Percentiles rank a stretch among this genome's conserved stretches.
phyloP scores from a whole-genome alignment of 345 rosid genomes.

The Combretum micranthum region DNA sequence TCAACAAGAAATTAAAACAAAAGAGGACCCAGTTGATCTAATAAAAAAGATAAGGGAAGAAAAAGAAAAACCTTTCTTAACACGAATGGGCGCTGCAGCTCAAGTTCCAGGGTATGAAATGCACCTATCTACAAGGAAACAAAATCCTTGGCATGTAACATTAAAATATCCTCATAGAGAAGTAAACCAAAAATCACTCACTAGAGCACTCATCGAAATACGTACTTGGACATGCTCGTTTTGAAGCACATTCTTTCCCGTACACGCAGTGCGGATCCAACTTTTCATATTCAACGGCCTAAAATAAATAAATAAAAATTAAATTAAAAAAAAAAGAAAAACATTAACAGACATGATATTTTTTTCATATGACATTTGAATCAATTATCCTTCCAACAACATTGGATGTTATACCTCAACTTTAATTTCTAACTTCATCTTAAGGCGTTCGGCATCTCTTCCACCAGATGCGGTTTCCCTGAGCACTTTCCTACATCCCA shows the following conservation, averaged over 20 bases:
- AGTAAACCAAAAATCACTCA: conserved; percentile 2
- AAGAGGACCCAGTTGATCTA: no score
- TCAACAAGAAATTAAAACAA: no score
- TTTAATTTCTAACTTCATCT: conserved; percentile 71
- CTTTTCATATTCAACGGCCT: conserved; percentile 90
- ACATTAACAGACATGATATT: no score
- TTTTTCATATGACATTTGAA: no score
- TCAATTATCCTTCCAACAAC: neutral
- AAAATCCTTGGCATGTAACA: neutral
- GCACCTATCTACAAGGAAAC: conserved; percentile 68
- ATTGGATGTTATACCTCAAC: conserved; percentile 95
- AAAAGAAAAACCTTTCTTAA: conserved; percentile 61
- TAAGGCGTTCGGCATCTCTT: conserved; percentile 80
- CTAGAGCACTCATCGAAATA: neutral
- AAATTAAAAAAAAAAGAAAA: neutral
- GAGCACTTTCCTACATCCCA: conserved; percentile 53
- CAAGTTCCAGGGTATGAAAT: conserved; percentile 82
- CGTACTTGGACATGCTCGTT: conserved; percentile 80
- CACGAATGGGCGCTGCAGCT: conserved; percentile 77
- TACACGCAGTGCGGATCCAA: conserved; percentile 62
- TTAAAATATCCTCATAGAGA: neutral
- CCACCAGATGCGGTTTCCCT: conserved; percentile 68
- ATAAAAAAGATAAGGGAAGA: neutral
- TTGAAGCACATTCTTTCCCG: conserved; percentile 85
- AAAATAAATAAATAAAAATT: no score